Evolutionary conservation across 768 basidiomycete species (phyloP), one percentile per base, ranked within the genome.

Genomic region (Lepiota venenata): DNA sequence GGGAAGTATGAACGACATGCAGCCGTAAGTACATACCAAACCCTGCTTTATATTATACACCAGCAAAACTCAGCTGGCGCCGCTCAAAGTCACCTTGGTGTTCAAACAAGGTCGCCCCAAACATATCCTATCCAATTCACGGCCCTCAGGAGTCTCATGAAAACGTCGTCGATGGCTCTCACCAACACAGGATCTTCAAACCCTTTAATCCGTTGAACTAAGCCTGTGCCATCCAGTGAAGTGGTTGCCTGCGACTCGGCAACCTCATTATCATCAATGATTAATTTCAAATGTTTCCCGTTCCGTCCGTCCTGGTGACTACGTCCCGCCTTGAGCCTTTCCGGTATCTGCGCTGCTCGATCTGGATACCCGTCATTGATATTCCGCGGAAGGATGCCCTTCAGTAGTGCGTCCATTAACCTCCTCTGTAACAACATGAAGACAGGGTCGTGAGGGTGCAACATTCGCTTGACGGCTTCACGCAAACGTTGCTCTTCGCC

Each of bases 101-200:
- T 50, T 58, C 58, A 66, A 11, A 67, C 63, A 45, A 78, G 57
- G 50, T 83, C 79, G 3, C 61, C 67, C 87, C 86, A 88, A 5
- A 78, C 71, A n/a, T 59, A 61, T 38, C 78, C 74, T 4, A 77
- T 69, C 87, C 87, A 90, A 37, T 61, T 61, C n/a, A 84, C 62
- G 50, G 74, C 73, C 2, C 37, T 50, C 38, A 68, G 61, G 42
- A 85, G 55, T 63, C 71, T 76, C 41, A 50, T 58, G 50, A 78
- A 65, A 18, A 72, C 72, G 11, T 80, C 77, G 14, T 61, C 59
- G 8, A 79, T 66, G 0, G 74, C 81, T 11, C 61, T 57, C n/a
- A 60, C 69, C 47, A 91, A 69, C 1, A 83, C 70, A 22, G 74
- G 74, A 59, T 86, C 86, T 54, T 89, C 85, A 60, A 88, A 89